A percentile compares a stretch with the other conserved stretches of the same genome.
These are phyloP conservation scores for Colletotrichum orchidophilum DNA, from an alignment of 2,329 filamentous ascomycete genomes.

Conservation along the genomic window DNA sequence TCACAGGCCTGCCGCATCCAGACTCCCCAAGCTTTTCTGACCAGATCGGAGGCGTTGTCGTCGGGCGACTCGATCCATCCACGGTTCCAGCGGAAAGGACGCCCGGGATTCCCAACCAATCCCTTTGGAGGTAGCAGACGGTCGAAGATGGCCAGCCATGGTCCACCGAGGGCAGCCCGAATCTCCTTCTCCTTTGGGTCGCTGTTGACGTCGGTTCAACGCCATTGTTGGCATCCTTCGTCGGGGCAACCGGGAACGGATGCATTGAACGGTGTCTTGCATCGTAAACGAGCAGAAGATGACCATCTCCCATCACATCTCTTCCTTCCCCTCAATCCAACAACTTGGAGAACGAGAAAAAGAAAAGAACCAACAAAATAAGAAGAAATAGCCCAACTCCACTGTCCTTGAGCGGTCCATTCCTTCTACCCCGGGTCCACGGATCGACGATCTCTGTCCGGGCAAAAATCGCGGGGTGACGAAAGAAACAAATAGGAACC, in stretches of 20 bases:
- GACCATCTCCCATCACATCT: no score
- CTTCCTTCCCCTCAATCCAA: not conserved
- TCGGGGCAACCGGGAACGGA: not conserved
- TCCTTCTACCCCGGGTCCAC: not conserved
- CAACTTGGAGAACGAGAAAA: not conserved
- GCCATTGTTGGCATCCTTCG: not conserved
- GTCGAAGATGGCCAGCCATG: not conserved
- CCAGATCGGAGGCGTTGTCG: not conserved
- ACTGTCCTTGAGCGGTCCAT: not conserved
- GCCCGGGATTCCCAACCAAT: slow-evolving; percentile 6
- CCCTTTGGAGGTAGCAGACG: not conserved
- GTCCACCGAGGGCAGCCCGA: not conserved
- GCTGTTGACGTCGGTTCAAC: not conserved
- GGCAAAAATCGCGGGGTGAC: not conserved
- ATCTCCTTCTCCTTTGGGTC: not conserved
- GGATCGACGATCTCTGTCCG: not conserved
- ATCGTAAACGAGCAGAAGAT: no score
- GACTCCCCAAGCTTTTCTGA: not conserved
- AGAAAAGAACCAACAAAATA: not conserved
- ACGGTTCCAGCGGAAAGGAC: slow-evolving; percentile 12
- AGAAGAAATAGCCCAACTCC: not conserved
- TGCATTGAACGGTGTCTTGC: no score
- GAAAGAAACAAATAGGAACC: not conserved
- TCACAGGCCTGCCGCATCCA: slow-evolving; percentile 4
- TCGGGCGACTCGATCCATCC: not conserved